Evolutionary conservation across 805 yeast species (phyloP).

Genomic region (Priceomyces haplophilus): DNA sequence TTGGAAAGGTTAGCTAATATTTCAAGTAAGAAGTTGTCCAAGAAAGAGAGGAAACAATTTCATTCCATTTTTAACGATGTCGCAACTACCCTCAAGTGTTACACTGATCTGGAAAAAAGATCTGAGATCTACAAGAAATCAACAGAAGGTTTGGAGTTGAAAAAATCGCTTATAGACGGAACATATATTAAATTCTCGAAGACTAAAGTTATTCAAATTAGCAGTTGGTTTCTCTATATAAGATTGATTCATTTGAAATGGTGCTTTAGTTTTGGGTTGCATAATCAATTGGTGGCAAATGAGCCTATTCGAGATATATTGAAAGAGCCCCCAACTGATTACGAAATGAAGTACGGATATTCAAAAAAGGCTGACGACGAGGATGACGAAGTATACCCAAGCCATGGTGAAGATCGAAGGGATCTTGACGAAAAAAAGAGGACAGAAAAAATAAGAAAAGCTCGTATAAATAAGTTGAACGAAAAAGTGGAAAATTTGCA

Average conservation of each 20-base stretch:
- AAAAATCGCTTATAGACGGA: slow-evolving; percentile 27
- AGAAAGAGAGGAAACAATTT: slow-evolving; percentile 59
- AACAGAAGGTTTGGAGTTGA: slow-evolving; percentile 33
- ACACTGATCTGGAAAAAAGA: slow-evolving; percentile 32
- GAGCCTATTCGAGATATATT: slow-evolving; percentile 33
- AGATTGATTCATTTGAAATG: slow-evolving; percentile 49
- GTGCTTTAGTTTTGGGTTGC: slow-evolving; percentile 52
- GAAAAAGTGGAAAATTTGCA: slow-evolving; percentile 31
- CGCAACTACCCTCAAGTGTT: slow-evolving; percentile 43
- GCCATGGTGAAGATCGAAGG: slow-evolving; percentile 3
- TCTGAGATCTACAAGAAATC: slow-evolving; percentile 35
- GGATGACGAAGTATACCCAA: slow-evolving; percentile 6
- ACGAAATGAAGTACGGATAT: slow-evolving; percentile 19
- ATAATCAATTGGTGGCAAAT: slow-evolving; percentile 44
- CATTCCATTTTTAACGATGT: slow-evolving; percentile 62
- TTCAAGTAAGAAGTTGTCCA: slow-evolving; percentile 56
- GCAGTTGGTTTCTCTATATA: slow-evolving; percentile 49
- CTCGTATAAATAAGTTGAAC: slow-evolving; percentile 31
- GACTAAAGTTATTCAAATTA: slow-evolving; percentile 44
- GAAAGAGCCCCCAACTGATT: slow-evolving; percentile 30
- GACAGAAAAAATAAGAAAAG: slow-evolving; percentile 35
- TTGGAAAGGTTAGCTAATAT: slow-evolving; percentile 45
- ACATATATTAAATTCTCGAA: slow-evolving; percentile 44
- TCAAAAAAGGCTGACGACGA: slow-evolving; percentile 11
- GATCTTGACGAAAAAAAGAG: slow-evolving; percentile 31